Conservation (phyloP, 2,329 filamentous ascomycete genomes). For the Ceratocystis variospora region DNA sequence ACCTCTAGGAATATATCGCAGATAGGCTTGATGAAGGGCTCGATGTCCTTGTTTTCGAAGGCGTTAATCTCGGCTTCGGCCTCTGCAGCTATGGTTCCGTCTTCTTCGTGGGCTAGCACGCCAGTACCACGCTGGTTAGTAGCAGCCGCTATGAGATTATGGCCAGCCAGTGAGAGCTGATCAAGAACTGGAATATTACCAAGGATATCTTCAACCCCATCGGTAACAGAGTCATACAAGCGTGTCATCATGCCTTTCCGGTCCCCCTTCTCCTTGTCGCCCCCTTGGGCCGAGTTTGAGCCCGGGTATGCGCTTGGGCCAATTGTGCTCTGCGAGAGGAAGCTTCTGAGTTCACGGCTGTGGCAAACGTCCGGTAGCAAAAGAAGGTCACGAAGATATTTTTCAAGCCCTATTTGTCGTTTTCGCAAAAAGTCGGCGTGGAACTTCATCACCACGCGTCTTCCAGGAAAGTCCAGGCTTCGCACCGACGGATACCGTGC, state of each 20-base stretch:
- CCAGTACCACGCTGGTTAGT: conserved; percentile 45
- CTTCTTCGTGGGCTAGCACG: conserved; percentile 39
- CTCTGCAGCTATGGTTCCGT: conserved; percentile 47
- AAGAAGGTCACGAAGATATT: conserved; percentile 69
- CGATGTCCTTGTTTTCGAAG: conserved; percentile 76
- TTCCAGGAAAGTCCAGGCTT: conserved; percentile 78
- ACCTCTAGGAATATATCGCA: conserved; percentile 94
- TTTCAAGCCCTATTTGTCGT: conserved; percentile 67
- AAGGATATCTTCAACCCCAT: conserved; percentile 95
- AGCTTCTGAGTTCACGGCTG: conserved; percentile 79
- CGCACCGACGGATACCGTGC: conserved; percentile 76
- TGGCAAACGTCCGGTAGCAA: conserved; percentile 85
- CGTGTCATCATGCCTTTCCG: conserved; percentile 83
- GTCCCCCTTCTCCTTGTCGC: conserved; percentile 36
- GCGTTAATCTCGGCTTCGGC: conserved; percentile 88
- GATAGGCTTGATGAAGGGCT: conserved; percentile 96
- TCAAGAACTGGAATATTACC: conserved; percentile 93
- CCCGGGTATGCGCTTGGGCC: conserved; percentile 30
- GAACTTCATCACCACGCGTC: conserved; percentile 89
- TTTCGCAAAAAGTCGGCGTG: conserved; percentile 94
- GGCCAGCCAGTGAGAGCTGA: conserved; percentile 80
- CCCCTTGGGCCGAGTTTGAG: conserved; percentile 31
- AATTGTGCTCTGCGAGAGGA: conserved; percentile 77
- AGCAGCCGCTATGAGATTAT: conserved; percentile 73
- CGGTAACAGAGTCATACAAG: conserved; percentile 90